Evolutionary conservation across 306 rosid species (phyloP), one percentile per base, ranked within the genome.

Genomic region (Prunus mume): DNA sequence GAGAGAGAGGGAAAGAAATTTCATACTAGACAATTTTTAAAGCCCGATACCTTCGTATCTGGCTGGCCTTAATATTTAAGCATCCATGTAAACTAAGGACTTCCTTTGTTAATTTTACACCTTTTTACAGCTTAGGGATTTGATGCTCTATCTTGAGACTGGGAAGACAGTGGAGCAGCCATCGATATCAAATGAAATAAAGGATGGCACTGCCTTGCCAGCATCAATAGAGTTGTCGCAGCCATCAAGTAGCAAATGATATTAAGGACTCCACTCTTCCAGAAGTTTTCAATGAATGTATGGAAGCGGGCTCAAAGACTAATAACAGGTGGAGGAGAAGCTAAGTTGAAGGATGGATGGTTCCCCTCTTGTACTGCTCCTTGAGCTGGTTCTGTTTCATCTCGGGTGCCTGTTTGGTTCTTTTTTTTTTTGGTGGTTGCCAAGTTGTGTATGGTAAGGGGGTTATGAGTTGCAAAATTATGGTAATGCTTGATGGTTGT

Each of bases 141-240:
- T 90, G 83, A 94, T 92, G 98, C 62, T 72, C 54, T 80, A 77
- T 76, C 92, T 95, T 0, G 97, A 89, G 79, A 66, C 86, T 32
- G 97, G 82, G 64, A 78, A 76, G 78, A 62, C 70, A 5, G 72
- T 38, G 58, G 92, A 82, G 75, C 76, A 81, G 80, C 82, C 61
- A 30, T 77, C 91, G 0, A 11, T 45, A 28, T 75, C 92, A 51
- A 63, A 82, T 64, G 84, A 78, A 51, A 57, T 65, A 17, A 74
- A 72, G 68, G 90, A 87, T 50, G 82, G 69, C 46, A 74, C 63
- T 18, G 81, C 68, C 62, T 38, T 70, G 49, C 80, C 87, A 50
- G 60, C 27, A 64, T 58, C 83, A 32, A 70, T 43, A 24, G 88
- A 74, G 74, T 47, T 89, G 47, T 71, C 88, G 18, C 30, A 54